Evolutionary conservation across 2,329 filamentous ascomycete genomes (phyloP).

Genomic region (Arachnomyces sp.): DNA sequence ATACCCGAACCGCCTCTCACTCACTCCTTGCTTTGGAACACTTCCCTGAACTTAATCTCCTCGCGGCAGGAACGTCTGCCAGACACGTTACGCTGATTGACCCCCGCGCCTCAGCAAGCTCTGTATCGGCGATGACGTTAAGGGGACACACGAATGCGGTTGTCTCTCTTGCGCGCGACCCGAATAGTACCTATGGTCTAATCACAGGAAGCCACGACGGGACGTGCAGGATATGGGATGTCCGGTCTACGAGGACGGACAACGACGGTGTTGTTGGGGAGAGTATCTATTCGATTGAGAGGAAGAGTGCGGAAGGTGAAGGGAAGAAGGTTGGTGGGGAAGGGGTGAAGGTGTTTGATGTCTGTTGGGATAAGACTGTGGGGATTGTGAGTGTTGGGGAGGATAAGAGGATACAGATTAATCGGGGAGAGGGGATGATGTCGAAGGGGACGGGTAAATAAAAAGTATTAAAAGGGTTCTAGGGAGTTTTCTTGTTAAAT

Average conservation of each 20-base stretch:
- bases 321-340: slow-evolving; percentile 63
- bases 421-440: slow-evolving; percentile 53
- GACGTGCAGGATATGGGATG: slow-evolving; percentile 88
- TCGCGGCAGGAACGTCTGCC: slow-evolving; percentile 72
- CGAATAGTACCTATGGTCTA: slow-evolving; percentile 69
- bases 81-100: slow-evolving; percentile 90
- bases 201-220: slow-evolving; percentile 88
- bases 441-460: slow-evolving; percentile 24
- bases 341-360: slow-evolving; percentile 81
- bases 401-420: slow-evolving; percentile 91
- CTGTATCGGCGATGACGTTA: slow-evolving; percentile 80
- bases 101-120: slow-evolving; percentile 67
- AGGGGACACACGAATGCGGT: slow-evolving; percentile 76
- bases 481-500: slow-evolving; percentile 8
- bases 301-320: slow-evolving; percentile 63
- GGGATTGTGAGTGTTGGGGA: slow-evolving; percentile 89
- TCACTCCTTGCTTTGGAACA: slow-evolving; percentile 72
- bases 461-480: slow-evolving; percentile 23
- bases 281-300: slow-evolving; percentile 68
- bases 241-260: slow-evolving; percentile 60
- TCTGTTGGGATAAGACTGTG: slow-evolving; percentile 76
- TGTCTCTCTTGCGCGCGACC: slow-evolving; percentile 51
- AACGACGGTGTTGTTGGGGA: slow-evolving; percentile 55
- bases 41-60: slow-evolving; percentile 56
- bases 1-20: slow-evolving; percentile 75